Base-by-base conservation (phyloP, 1,284 basidiomycete species). In the Apiotrichum mycotoxinovorans region DNA sequence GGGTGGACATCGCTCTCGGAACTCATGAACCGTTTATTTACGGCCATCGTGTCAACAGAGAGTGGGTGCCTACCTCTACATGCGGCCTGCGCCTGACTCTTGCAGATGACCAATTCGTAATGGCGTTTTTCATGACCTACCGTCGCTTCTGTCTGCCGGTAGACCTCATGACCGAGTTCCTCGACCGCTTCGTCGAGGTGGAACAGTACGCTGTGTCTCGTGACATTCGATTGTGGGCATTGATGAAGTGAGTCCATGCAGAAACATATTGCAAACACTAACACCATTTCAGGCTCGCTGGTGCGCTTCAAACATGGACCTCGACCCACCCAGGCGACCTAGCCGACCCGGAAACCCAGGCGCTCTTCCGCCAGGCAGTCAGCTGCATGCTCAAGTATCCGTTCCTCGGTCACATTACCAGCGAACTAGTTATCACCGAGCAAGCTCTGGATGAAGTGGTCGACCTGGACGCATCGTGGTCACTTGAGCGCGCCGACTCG, bases 111-210 rank as follows among this genome's bases (percentile, higher is more conserved):
- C 46, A 56, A 12, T 74, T 76, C 46, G 62, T 74, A 14, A 60
- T 62, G 20, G 58, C 70, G 10, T 78, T 78, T 57, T 71, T 76
- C 60, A 57, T 74, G 57, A 72, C 69, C 0, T 78, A 73, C 55
- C 70, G 77, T 1, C 68, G 77, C 0, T 78, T 77, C 51, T 70
- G 67, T 23, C 55, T 60, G 7, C 72, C 77, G 3, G 48, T 48
- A 1, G 69, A 73, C 1, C 40, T 78, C 17, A 69, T 78, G 63
- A 54, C 58, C 5, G 67, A 72, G 57, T 71, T 77, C 43, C 56
- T 67, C 15, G 63, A 68, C 5, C 62, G 73, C 26, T 69, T 72
- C 58, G 51, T 61, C 34, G 67, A 73, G 47, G 61, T 75, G 10
- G 65, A 68, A 50, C 47, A 56, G 14, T 68, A 69, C 54, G 64